A percentile compares a stretch with the other conserved stretches of the same genome.
Conservation (phyloP, 257 asterid genomes). For the Nicotiana attenuata region DNA sequence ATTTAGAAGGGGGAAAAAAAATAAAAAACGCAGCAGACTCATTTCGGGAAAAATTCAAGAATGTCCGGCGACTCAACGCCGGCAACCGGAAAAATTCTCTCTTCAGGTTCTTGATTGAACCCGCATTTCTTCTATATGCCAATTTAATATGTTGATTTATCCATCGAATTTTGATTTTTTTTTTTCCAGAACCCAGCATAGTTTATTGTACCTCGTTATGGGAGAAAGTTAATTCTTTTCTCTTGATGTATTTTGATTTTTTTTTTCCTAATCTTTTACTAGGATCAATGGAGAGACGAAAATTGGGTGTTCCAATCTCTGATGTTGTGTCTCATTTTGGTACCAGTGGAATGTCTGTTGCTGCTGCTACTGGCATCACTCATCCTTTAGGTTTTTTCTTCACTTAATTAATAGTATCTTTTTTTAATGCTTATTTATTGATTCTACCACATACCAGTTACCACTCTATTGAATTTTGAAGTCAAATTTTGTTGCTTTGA, state of each 20-base stretch:
- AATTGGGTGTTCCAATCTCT: conserved; percentile 52
- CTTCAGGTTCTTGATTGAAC: conserved; percentile 16
- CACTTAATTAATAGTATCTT: conserved; percentile 4
- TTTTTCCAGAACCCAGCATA: background rate
- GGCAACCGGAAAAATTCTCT: conserved; percentile 13
- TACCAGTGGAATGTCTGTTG: conserved; percentile 85
- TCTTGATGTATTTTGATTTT: background rate
- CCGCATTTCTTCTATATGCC: background rate
- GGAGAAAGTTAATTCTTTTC: background rate
- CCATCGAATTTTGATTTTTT: background rate
- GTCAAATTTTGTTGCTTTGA: background rate
- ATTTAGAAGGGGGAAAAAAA: background rate
- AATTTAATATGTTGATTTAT: background rate
- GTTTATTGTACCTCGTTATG: background rate
- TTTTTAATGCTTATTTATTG: background rate
- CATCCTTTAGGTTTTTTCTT: conserved; percentile 69
- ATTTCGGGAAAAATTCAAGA: background rate
- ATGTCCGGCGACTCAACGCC: conserved; percentile 16
- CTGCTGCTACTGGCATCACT: conserved; percentile 82
- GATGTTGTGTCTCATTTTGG: conserved; percentile 66
- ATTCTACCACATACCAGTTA: background rate
- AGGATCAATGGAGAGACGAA: conserved; percentile 28
- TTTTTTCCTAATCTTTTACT: background rate
- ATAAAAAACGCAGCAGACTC: background rate
- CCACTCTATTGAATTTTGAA: background rate